A percentile compares a stretch with the other conserved stretches of the same genome.
These are phyloP conservation scores for Metschnikowia drakensbergensis DNA, from an alignment of 805 yeast species.

Conservation along the genomic window DNA sequence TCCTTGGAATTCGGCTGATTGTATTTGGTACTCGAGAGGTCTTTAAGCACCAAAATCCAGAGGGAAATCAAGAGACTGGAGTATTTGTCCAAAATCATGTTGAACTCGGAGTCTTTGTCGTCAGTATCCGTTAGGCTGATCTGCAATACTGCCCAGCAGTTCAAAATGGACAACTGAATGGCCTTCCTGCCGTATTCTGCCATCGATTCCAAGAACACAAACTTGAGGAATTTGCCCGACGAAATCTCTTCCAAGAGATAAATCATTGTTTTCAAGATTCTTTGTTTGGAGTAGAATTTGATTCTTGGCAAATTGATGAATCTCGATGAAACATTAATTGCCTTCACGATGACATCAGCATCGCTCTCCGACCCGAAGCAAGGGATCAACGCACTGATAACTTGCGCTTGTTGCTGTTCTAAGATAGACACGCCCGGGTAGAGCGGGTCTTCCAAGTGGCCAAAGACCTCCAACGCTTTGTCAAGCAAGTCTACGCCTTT, in stretches of 20 bases:
- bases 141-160: slow-evolving; percentile 70
- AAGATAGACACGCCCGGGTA: slow-evolving; percentile 66
- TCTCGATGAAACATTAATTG: slow-evolving; percentile 73
- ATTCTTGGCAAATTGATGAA: slow-evolving; percentile 51
- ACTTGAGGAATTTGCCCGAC: slow-evolving; percentile 39
- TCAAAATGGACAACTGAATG: slow-evolving; percentile 57
- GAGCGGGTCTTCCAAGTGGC: slow-evolving; percentile 64
- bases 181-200: slow-evolving; percentile 45
- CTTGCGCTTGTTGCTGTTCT: slow-evolving; percentile 94
- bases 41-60: slow-evolving; percentile 76
- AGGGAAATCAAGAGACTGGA: slow-evolving; percentile 60
- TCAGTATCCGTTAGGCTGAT: slow-evolving; percentile 25
- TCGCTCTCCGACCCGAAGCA: slow-evolving; percentile 74
- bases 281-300: slow-evolving; percentile 41
- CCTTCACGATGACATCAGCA: slow-evolving; percentile 68
- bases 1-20: slow-evolving; percentile 39
- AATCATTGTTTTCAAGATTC: slow-evolving; percentile 60
- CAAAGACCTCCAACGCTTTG: slow-evolving; percentile 55
- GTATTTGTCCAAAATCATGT: slow-evolving; percentile 51
- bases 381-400: slow-evolving; percentile 83
- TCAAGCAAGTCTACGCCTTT: slow-evolving; percentile 66
- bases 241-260: slow-evolving; percentile 61
- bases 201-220: slow-evolving; percentile 53
- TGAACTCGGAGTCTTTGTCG: slow-evolving; percentile 41
- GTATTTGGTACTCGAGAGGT: slow-evolving; percentile 65